Evolutionary conservation across 345 rosid genomes (phyloP).

Genomic region (Populus simonii): DNA sequence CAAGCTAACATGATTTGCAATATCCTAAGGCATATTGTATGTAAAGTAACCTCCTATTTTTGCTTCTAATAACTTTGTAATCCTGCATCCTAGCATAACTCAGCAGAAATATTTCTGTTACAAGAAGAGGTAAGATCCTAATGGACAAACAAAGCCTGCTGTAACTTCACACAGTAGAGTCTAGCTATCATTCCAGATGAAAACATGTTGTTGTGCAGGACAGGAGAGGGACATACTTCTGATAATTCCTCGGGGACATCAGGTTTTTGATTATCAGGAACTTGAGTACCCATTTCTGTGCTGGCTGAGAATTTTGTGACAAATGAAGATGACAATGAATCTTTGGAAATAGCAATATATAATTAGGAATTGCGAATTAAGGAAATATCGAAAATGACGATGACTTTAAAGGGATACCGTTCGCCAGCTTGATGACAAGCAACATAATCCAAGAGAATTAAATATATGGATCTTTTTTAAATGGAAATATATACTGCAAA

Average conservation of each 20-base stretch:
- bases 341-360: not conserved
- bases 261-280: not conserved
- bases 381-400: conserved; percentile 6
- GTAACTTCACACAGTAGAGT: not conserved
- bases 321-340: not conserved
- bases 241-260: not conserved
- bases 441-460: not conserved
- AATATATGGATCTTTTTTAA: not conserved
- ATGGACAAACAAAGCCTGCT: not conserved
- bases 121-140: too few relatives aligned
- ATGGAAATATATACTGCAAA: not conserved
- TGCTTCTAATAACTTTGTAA: too few relatives aligned
- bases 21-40: too few relatives aligned
- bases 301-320: not conserved
- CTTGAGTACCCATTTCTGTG: conserved; percentile 1
- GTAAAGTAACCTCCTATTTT: too few relatives aligned
- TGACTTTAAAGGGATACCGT: not conserved
- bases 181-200: too few relatives aligned
- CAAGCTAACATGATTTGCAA: too few relatives aligned
- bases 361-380: not conserved
- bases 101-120: too few relatives aligned
- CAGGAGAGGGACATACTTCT: not conserved
- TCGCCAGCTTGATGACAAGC: conserved; percentile 3
- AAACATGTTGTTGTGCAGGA: not conserved
- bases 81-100: too few relatives aligned